Conservation (phyloP, 2,329 filamentous ascomycete species). For the Epichloe hybrida region DNA sequence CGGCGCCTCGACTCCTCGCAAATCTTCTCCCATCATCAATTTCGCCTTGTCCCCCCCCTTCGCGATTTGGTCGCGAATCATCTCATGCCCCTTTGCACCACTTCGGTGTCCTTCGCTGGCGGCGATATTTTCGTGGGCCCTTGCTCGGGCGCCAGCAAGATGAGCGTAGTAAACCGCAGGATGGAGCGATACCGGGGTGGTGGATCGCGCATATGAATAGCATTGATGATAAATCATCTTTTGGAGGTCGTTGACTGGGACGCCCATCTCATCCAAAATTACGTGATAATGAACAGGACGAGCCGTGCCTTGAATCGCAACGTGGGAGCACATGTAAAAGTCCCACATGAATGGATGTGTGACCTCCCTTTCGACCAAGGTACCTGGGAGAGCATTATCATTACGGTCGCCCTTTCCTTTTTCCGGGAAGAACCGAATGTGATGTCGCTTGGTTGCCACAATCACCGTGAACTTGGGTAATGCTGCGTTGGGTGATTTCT, state of each 20-base stretch:
- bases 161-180: slow-evolving; percentile 96
- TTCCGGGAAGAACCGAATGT: slow-evolving; percentile 81
- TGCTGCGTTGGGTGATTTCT: slow-evolving; percentile 21
- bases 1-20: slow-evolving; percentile 15
- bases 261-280: slow-evolving; percentile 64
- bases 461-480: slow-evolving; percentile 66
- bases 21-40: slow-evolving; percentile 9
- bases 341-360: slow-evolving; percentile 86
- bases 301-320: slow-evolving; percentile 85
- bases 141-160: slow-evolving; percentile 68
- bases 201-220: slow-evolving; percentile 85
- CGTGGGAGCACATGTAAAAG: slow-evolving; percentile 53
- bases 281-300: slow-evolving; percentile 88
- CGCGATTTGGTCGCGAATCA: slow-evolving; percentile 24
- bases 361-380: slow-evolving; percentile 76
- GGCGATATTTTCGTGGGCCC: slow-evolving; percentile 50
- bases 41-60: slow-evolving; percentile 17
- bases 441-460: slow-evolving; percentile 85
- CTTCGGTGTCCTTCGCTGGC: slow-evolving; percentile 30
- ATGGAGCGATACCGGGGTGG: slow-evolving; percentile 77
- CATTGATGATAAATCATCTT: slow-evolving; percentile 89
- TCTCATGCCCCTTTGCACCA: slow-evolving; percentile 30
- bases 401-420: slow-evolving; percentile 52
- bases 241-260: slow-evolving; percentile 57
- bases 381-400: slow-evolving; percentile 72